These are phyloP conservation scores for Moricandia arvensis DNA, from an alignment of 345 rosid genomes.

Conservation along the genomic window DNA sequence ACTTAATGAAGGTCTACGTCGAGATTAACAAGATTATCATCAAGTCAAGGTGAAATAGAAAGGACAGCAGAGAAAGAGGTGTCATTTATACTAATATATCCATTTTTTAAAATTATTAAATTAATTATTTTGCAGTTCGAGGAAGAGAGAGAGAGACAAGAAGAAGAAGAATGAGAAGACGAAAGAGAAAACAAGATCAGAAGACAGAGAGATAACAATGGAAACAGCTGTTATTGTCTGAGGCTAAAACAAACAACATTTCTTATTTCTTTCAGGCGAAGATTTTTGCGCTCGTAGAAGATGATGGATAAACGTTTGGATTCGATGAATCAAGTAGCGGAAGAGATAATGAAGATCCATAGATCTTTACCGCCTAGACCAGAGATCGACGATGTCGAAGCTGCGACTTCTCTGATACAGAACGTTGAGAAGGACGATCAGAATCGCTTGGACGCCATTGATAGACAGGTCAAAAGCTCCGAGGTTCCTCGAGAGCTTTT, in stretches of 20 bases:
- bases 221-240: conserved; percentile 1
- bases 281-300: not conserved
- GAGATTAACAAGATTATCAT: conserved; percentile 15
- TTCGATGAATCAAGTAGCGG: conserved; percentile 58
- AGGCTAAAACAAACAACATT: not conserved
- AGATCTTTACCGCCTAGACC: conserved; percentile 80
- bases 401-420: conserved; percentile 57
- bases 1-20: not conserved
- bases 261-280: not conserved
- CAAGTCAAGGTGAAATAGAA: not conserved
- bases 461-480: conserved; percentile 43
- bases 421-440: conserved; percentile 82
- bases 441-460: conserved; percentile 60
- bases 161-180: conserved; percentile 28
- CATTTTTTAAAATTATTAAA: not conserved
- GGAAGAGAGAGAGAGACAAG: not conserved
- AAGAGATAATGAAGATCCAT: conserved; percentile 82
- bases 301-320: conserved; percentile 45
- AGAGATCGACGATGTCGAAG: conserved; percentile 74
- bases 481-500: conserved; percentile 78
- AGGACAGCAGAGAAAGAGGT: not conserved
- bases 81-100: not conserved
- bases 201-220: conserved; percentile 13
- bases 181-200: conserved; percentile 19
- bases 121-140: conserved; percentile 13